Percentiles rank a stretch among this genome's conserved stretches.
Evolutionary conservation across 805 yeast genomes (phyloP).

Genomic region (Candida nanaspora): DNA sequence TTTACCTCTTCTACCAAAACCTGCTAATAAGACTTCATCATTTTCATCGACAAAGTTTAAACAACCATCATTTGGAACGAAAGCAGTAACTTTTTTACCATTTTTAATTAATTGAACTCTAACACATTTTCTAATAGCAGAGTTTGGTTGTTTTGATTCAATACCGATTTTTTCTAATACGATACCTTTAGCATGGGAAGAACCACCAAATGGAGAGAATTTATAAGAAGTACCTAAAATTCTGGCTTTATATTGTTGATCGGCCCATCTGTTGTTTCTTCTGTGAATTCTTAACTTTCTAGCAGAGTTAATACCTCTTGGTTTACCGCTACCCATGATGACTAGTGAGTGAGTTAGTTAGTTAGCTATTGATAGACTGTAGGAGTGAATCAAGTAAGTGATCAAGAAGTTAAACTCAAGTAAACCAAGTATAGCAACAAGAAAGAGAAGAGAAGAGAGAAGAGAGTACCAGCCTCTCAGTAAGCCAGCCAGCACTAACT

Average conservation of each 20-base stretch:
- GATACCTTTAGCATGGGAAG: slow-evolving; percentile 99
- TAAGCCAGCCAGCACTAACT: too few relatives aligned
- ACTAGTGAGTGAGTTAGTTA: not conserved
- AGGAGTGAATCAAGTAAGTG: not conserved
- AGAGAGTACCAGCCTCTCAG: too few relatives aligned
- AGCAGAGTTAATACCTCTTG: slow-evolving; percentile 99
- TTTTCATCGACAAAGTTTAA: slow-evolving; percentile 99
- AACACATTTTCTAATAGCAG: slow-evolving; percentile 99
- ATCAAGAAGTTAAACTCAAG: not conserved
- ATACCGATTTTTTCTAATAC: slow-evolving; percentile 99
- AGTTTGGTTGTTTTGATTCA: slow-evolving; percentile 99
- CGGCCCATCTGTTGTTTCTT: slow-evolving; percentile 99
- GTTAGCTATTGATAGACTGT: not conserved
- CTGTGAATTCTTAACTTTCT: slow-evolving; percentile 99
- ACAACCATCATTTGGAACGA: slow-evolving; percentile 99
- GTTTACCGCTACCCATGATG: slow-evolving; percentile 97
- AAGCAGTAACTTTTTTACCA: slow-evolving; percentile 99
- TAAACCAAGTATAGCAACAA: not conserved
- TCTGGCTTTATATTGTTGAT: slow-evolving; percentile 96
- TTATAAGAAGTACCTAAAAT: slow-evolving; percentile 99
- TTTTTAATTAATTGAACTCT: slow-evolving; percentile 99
- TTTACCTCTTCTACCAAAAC: slow-evolving; percentile 99
- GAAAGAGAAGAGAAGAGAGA: too few relatives aligned
- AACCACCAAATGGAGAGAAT: slow-evolving; percentile 99
- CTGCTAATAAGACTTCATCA: slow-evolving; percentile 99